A percentile compares a stretch with the other conserved stretches of the same genome.
phyloP scores from a whole-genome alignment of 192 early-diverging fungal genomes.

The Mortierella antarctica region DNA sequence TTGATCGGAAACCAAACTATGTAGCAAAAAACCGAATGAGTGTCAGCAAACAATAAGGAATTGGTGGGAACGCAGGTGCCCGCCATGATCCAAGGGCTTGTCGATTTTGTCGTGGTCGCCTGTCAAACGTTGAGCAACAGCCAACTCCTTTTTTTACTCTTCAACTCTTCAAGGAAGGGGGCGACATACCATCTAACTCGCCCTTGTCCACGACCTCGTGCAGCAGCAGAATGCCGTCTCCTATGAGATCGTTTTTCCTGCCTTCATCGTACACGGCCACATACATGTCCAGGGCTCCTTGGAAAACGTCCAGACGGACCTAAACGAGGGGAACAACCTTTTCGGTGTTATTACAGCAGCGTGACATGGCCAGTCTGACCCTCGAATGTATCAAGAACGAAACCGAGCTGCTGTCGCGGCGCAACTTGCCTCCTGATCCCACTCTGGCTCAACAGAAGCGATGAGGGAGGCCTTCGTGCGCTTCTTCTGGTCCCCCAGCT shows the following conservation, averaged over 20 bases:
- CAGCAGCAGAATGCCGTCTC: slow-evolving; percentile 37
- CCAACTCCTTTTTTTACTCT: neutral
- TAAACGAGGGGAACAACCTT: neutral
- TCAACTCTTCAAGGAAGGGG: neutral
- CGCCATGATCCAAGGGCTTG: no score
- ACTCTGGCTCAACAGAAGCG: slow-evolving; percentile 47
- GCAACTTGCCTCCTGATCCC: slow-evolving; percentile 47
- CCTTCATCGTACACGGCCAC: slow-evolving; percentile 35
- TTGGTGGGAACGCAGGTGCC: neutral
- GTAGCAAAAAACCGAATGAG: neutral
- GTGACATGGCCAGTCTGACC: no score
- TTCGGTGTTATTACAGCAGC: no score
- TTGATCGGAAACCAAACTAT: slow-evolving; percentile 62
- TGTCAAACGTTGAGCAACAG: no score
- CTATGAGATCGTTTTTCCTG: slow-evolving; percentile 45
- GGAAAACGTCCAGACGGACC: slow-evolving; percentile 47
- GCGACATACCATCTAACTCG: slow-evolving; percentile 44
- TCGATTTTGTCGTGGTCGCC: no score
- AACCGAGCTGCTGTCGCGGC: neutral
- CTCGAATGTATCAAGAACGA: neutral
- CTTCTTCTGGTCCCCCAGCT: slow-evolving; percentile 37
- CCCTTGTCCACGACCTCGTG: slow-evolving; percentile 50
- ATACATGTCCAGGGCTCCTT: slow-evolving; percentile 30
- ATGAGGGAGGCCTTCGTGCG: slow-evolving; percentile 48
- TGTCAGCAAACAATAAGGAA: neutral